These are phyloP conservation scores for Eucalyptus pumila DNA, from an alignment of 345 rosid species.

Conservation along the genomic window DNA sequence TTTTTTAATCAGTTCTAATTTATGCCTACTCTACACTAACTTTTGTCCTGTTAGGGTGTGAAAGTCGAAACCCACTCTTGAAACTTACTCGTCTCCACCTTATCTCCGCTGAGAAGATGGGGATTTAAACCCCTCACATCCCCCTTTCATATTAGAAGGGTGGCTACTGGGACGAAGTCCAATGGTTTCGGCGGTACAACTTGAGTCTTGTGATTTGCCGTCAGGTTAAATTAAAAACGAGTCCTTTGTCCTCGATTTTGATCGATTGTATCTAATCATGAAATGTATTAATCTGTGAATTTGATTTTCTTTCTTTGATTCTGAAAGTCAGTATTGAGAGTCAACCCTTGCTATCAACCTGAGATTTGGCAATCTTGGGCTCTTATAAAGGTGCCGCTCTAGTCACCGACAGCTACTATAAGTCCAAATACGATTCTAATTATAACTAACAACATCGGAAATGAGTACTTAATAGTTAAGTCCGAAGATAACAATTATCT, in stretches of 20 bases:
- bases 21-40: no score
- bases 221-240: not conserved
- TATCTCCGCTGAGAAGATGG: no score
- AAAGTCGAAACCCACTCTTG: no score
- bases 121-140: no score
- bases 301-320: not conserved
- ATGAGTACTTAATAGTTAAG: not conserved
- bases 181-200: not conserved
- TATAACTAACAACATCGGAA: not conserved
- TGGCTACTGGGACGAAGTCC: no score
- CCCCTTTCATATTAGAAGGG: no score
- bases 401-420: rapidly evolving
- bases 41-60: no score
- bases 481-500: not conserved
- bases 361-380: not conserved
- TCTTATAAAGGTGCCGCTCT: not conserved
- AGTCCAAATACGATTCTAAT: not conserved
- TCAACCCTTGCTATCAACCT: rapidly evolving
- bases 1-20: no score
- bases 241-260: not conserved
- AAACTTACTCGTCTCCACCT: no score
- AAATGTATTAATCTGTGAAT: not conserved
- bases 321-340: rapidly evolving
- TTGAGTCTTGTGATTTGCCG: not conserved
- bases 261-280: not conserved